Evolutionary conservation across 2,329 filamentous ascomycete genomes (phyloP).

Genomic region (Hymenoscyphus repandus): DNA sequence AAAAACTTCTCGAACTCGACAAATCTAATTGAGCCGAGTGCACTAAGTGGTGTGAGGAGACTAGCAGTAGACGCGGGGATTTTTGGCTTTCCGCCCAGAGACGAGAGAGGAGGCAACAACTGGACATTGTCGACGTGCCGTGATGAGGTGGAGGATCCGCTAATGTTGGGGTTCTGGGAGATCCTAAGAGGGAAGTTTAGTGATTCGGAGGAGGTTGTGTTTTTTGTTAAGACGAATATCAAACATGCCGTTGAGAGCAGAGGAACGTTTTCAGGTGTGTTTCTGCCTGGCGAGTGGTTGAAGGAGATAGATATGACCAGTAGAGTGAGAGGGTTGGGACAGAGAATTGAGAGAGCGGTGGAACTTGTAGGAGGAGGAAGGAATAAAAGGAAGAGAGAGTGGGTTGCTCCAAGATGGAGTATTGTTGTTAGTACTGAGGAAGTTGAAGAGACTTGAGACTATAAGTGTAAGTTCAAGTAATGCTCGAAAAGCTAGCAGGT

Average conservation of each 20-base stretch:
- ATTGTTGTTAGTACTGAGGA: too few relatives aligned
- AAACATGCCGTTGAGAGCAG: not conserved
- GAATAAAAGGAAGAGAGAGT: too few relatives aligned
- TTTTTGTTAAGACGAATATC: not conserved
- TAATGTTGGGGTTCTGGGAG: conserved; percentile 18
- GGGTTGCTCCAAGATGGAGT: too few relatives aligned
- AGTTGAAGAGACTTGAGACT: too few relatives aligned
- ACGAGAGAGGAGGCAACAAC: not conserved
- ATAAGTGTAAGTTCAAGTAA: too few relatives aligned
- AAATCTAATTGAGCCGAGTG: not conserved
- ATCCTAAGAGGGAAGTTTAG: conserved; percentile 12
- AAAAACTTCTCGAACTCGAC: not conserved
- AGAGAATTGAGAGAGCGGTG: not conserved
- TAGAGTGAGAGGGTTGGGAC: not conserved
- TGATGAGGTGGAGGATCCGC: not conserved
- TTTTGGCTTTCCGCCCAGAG: conserved; percentile 7
- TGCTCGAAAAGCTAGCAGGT: too few relatives aligned
- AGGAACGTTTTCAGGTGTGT: not conserved
- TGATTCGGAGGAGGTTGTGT: conserved; percentile 10
- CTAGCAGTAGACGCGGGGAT: conserved; percentile 13
- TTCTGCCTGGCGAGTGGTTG: not conserved
- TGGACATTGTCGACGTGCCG: too few relatives aligned
- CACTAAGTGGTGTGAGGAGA: not conserved
- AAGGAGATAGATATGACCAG: not conserved
- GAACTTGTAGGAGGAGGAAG: not conserved